A percentile compares a stretch with the other conserved stretches of the same genome.
Conservation (phyloP, 1,284 basidiomycete species). For the Cutaneotrichosporon sp. region DNA sequence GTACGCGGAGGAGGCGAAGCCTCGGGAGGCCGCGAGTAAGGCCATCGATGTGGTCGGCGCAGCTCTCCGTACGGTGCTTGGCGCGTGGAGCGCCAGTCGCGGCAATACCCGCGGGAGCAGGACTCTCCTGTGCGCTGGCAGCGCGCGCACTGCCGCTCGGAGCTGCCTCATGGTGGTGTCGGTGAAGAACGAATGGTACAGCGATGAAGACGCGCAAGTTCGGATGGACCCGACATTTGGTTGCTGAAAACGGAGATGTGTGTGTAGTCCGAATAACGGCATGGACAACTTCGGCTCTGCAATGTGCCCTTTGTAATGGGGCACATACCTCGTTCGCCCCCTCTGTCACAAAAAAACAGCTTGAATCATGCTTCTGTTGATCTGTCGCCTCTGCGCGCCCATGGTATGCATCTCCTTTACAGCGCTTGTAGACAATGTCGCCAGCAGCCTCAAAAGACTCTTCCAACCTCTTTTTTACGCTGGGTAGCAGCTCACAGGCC, state of each 20-base stretch:
- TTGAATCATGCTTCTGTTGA: not conserved
- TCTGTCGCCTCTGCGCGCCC: no score
- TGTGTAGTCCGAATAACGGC: not conserved
- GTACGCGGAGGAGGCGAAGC: conserved; percentile 5
- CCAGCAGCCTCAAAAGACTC: no score
- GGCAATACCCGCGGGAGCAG: not conserved
- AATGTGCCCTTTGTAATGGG: not conserved
- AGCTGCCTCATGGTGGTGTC: conserved; percentile 12
- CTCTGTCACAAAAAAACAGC: no score
- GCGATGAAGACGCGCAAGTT: not conserved
- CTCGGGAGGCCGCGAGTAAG: conserved; percentile 4
- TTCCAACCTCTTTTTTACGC: no score
- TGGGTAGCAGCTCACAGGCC: no score
- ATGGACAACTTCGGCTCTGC: no score
- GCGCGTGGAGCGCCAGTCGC: not conserved
- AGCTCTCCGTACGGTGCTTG: not conserved
- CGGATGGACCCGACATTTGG: not conserved
- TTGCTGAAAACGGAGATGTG: not conserved
- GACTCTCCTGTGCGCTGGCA: not conserved
- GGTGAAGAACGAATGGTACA: not conserved
- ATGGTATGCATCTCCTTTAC: no score
- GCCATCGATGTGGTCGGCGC: not conserved
- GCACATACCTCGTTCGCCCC: no score
- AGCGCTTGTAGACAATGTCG: no score
- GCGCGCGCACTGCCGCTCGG: conserved; percentile 5